These are phyloP conservation scores for Eurotiales sp. DNA, from an alignment of 2,329 filamentous ascomycete genomes.

Conservation along the genomic window DNA sequence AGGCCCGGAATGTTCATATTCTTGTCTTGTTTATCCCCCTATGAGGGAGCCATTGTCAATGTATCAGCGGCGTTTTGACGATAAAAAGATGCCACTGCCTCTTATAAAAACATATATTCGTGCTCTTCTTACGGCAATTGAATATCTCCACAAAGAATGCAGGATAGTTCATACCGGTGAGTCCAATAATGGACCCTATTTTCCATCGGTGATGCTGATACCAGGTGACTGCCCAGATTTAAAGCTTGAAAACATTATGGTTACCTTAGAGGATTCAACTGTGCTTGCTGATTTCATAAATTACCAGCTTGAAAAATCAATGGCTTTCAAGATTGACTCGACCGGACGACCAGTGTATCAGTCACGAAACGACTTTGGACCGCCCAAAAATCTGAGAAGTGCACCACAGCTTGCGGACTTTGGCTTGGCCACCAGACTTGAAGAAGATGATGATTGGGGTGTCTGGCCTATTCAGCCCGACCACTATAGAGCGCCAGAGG, in stretches of 20 bases:
- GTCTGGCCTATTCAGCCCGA: constrained; percentile 43
- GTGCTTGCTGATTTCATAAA: constrained; percentile 7
- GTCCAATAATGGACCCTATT: constrained; percentile 29
- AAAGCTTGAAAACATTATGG: constrained; percentile 48
- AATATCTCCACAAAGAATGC: constrained; percentile 47
- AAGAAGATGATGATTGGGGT: constrained; percentile 41
- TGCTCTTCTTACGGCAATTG: constrained; percentile 42
- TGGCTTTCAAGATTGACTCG: constrained; percentile 31
- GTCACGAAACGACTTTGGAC: constrained; percentile 32
- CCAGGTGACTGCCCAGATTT: constrained; percentile 31
- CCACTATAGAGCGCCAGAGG: constrained; percentile 39
- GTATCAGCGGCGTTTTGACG: constrained; percentile 39
- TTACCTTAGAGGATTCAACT: constrained; percentile 33
- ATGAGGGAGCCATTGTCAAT: constrained; percentile 41
- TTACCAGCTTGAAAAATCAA: constrained; percentile 27
- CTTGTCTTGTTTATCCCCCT: constrained; percentile 38
- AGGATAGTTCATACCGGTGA: constrained; percentile 46
- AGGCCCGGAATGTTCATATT: constrained; percentile 20
- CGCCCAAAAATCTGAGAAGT: constrained; percentile 20
- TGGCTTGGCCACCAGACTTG: constrained; percentile 32
- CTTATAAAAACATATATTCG: constrained; percentile 36
- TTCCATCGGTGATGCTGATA: constrained; percentile 1
- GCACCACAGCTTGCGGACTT: constrained; percentile 36
- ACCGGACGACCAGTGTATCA: constrained; percentile 32
- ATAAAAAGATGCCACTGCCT: constrained; percentile 18